Evolutionary conservation across 352 stramenopile genomes (phyloP), one percentile per base, ranked within the genome.

Genomic region (Phytophthora pistaciae): DNA sequence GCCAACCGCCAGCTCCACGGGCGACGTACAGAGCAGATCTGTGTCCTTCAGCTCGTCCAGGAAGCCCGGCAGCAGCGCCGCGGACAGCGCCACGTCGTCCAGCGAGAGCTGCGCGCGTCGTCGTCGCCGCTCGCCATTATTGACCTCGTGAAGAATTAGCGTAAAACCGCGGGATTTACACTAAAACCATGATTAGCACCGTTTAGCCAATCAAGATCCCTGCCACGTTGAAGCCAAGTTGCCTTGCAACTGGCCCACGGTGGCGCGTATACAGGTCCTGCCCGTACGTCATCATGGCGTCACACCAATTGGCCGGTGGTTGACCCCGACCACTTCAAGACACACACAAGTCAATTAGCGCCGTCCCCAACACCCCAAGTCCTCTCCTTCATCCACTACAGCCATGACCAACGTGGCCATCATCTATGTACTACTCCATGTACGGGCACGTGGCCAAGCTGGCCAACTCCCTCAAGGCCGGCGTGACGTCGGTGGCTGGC

Each of bases 371-470:
- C 31, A 64, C 58, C 5, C 61, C 11, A 56, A 63, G 62, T 66
- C 33, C 38, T 40, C 8, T 56, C 21, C 8, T 44, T 36, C 5
- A 29, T 10, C 42, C 11, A 5, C 9, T 0, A 1, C 1, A 11
- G 27, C 23, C 10, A 80, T 80, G 76, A 80, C 85, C 33, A 93
- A 92, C 61, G 83, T 95, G 55, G 84, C 85, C 7, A 88, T 95
- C 61, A 67, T 95, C 46, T 91, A n/a, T n/a, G n/a, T n/a, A 91
- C 74, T 95, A 94, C 75, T 91, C 79, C 73, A 88, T 93, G 64
- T 96, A 96, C 77, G 90, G 90, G 25, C 91, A 97, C 57, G 79
- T 97, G 54, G 70, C 67, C 57, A 85, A 81, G 60, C 63, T 97
- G 76, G 88, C 88, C 20, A 75, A 82, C 14, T 67, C 77, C 46